Percentiles rank a stretch among this genome's conserved stretches.
Conservation (phyloP, 2,329 filamentous ascomycete species). For the Ceratocystiopsis sp. region DNA sequence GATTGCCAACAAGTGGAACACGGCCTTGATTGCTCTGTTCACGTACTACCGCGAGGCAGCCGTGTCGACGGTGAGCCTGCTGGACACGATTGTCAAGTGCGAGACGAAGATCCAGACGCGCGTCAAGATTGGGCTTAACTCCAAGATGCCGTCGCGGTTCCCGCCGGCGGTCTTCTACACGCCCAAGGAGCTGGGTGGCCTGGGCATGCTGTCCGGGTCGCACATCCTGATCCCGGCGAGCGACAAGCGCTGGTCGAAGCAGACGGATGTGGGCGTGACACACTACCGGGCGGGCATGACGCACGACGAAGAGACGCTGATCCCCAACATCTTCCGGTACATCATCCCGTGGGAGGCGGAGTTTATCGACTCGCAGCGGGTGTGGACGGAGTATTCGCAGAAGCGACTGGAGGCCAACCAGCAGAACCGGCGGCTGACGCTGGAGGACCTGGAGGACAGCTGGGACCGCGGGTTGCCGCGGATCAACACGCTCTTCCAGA, state of each 20-base stretch:
- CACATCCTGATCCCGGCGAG: constrained; percentile 95
- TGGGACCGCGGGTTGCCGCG: constrained; percentile 95
- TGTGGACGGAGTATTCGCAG: constrained; percentile 98
- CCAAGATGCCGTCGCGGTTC: constrained; percentile 98
- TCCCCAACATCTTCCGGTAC: constrained; percentile 98
- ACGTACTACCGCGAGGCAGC: constrained; percentile 97
- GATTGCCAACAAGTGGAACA: constrained; percentile 99
- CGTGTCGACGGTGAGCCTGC: constrained; percentile 80
- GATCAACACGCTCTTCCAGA: constrained; percentile 98
- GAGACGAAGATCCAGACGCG: constrained; percentile 98
- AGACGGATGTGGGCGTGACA: constrained; percentile 92
- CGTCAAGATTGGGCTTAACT: constrained; percentile 97
- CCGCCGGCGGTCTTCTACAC: constrained; percentile 98
- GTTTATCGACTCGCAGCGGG: constrained; percentile 95
- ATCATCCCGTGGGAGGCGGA: constrained; percentile 99
- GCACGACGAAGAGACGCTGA: constrained; percentile 91
- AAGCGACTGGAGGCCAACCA: constrained; percentile 95
- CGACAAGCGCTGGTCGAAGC: constrained; percentile 96
- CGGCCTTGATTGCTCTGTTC: constrained; percentile 87
- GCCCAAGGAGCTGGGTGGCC: constrained; percentile 87
- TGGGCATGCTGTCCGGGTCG: constrained; percentile 97
- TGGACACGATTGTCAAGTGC: constrained; percentile 97
- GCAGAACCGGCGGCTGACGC: constrained; percentile 82
- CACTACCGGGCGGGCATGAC: constrained; percentile 97
- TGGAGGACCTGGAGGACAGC: constrained; percentile 93